Base-by-base conservation (phyloP, 805 yeast genomes). In the Candida alai region DNA sequence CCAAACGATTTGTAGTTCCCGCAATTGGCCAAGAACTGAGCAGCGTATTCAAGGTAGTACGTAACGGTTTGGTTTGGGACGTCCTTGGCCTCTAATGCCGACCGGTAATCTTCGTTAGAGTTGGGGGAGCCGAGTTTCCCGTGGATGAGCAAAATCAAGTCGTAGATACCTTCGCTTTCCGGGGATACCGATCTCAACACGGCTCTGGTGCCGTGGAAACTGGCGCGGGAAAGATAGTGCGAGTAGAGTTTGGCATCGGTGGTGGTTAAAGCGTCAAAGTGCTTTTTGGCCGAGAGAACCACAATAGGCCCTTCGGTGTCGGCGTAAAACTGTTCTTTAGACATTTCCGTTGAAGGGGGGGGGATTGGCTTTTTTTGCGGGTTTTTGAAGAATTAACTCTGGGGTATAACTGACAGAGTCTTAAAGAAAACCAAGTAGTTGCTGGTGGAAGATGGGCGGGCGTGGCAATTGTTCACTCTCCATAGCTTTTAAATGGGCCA, bases 1-100 rank as follows among this genome's bases (percentile, higher is more conserved):
- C 96, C 96, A 56, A 87, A 87, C 1, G 93, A 81, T 60, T 82
- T 87, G 62, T 74, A 84, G 51, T 84, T 84, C 45, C 93, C 93
- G 55, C 80, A 65, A 57, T 84, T 84, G 24, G 80, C 66, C 41
- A 84, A 63, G 50, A 84, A 78, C 62, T 84, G 90, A 25, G 87
- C 81, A 19, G 80, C 82, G 55, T 76, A 86, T 51, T 81, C 85
- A 54, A 85, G 62, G 54, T 82, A 84, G 13, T 55, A 52, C 26
- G 59, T 52, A 12, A 65, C 64, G 6, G 55, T 56, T 1, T 62
- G 64, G 10, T 59, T 61, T 7, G 32, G 37, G 7, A 23, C 67
- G 53, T 13, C 68, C 53, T 25, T 51, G 27, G 18, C 42, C 19
- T 32, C 41, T 19, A 73, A 49, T 17, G 47, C 48, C 7, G 65